These are phyloP conservation scores for Phlebiopsis flavidoalba DNA, from an alignment of 768 basidiomycete species.

Conservation along the genomic window DNA sequence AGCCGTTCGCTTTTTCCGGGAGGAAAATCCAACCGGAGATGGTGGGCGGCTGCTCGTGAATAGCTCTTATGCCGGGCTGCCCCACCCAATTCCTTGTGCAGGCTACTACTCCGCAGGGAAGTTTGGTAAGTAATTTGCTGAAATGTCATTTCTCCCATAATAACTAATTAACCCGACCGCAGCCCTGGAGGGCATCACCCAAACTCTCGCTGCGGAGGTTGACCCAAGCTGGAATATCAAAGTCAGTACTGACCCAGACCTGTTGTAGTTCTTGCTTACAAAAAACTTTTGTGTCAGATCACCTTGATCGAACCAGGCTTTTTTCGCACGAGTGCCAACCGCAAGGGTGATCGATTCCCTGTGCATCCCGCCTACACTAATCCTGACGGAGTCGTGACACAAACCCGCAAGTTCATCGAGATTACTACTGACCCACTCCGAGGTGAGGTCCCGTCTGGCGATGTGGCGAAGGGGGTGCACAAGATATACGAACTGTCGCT, in stretches of 20 bases:
- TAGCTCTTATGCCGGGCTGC: conserved; percentile 7
- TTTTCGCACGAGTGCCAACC: neutral
- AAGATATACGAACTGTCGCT: conserved; percentile 14
- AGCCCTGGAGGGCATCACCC: conserved; percentile 34
- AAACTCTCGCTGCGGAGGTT: conserved; percentile 34
- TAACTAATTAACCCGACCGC: neutral
- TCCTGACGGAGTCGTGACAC: neutral
- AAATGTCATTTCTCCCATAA: too few relatives aligned
- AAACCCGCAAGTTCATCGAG: neutral
- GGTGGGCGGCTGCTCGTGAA: conserved; percentile 18
- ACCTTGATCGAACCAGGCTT: conserved; percentile 3
- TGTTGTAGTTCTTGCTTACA: too few relatives aligned
- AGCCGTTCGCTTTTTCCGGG: conserved; percentile 30
- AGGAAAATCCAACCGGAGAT: conserved; percentile 29
- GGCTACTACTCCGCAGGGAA: conserved; percentile 13
- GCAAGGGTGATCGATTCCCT: neutral
- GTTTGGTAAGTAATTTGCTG: conserved; percentile 6
- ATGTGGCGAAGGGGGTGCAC: conserved; percentile 15
- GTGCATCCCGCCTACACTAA: conserved; percentile 6
- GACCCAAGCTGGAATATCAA: conserved; percentile 46
- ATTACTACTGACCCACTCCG: neutral
- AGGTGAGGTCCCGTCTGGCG: conserved; percentile 2
- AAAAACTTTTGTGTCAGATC: neutral
- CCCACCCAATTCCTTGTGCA: neutral
- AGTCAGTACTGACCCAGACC: conserved; percentile 19